Evolutionary conservation across 2,329 filamentous ascomycete genomes (phyloP).

Genomic region (Hortaea sp.): DNA sequence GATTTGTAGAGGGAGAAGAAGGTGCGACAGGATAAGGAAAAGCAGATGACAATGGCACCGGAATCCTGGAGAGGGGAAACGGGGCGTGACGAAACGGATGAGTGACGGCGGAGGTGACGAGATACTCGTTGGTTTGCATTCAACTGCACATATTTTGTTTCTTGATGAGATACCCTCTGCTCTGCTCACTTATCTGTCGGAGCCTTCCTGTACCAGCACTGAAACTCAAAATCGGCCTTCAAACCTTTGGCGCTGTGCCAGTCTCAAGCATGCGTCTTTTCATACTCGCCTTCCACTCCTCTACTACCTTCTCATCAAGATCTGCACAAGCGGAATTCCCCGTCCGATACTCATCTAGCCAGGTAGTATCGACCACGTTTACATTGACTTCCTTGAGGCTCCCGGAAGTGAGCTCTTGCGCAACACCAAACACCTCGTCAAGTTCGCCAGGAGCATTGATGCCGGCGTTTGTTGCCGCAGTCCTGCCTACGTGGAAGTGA

Average conservation of each 20-base stretch:
- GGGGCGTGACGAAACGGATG: too few relatives aligned
- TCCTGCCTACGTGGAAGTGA: background rate
- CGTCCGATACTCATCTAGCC: background rate
- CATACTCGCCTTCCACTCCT: background rate
- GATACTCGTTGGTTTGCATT: too few relatives aligned
- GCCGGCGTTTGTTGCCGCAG: background rate
- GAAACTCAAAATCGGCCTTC: too few relatives aligned
- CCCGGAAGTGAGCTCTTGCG: background rate
- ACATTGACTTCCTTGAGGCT: background rate
- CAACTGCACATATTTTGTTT: too few relatives aligned
- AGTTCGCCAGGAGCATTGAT: background rate
- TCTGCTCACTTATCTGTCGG: too few relatives aligned
- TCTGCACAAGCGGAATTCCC: background rate
- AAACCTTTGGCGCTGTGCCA: too few relatives aligned
- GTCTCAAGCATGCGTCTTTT: background rate
- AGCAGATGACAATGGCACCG: too few relatives aligned
- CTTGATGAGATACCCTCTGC: too few relatives aligned
- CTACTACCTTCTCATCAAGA: background rate
- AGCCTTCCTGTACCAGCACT: too few relatives aligned
- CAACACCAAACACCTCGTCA: background rate
- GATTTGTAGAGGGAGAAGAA: constrained; percentile 53
- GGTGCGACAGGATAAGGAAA: background rate
- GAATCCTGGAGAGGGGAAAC: too few relatives aligned
- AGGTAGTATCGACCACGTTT: background rate
- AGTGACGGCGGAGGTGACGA: too few relatives aligned